These are phyloP conservation scores for Kazachstania bromeliacearum DNA, from an alignment of 805 yeast species.

Conservation along the genomic window DNA sequence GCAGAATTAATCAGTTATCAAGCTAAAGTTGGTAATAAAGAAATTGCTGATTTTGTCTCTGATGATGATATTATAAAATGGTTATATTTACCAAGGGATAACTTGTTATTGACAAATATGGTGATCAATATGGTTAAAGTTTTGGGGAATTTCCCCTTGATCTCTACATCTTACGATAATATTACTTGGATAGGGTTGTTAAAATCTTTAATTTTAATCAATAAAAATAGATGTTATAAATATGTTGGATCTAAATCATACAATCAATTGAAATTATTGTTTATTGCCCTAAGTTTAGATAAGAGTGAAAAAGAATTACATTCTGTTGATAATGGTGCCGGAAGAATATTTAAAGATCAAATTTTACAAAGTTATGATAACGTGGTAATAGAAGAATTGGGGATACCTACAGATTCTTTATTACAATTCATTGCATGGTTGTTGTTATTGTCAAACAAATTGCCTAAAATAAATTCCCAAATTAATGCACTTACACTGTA, in stretches of 20 bases:
- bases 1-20: conserved; percentile 20
- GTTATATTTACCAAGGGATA: conserved; percentile 31
- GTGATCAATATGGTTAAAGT: conserved; percentile 35
- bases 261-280: conserved; percentile 38
- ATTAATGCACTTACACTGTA: conserved; percentile 15
- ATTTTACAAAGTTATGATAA: conserved; percentile 36
- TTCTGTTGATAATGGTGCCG: not conserved
- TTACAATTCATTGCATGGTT: conserved; percentile 40
- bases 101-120: conserved; percentile 25
- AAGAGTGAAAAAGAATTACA: conserved; percentile 3
- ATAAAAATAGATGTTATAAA: conserved; percentile 34
- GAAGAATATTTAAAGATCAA: conserved; percentile 7
- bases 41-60: conserved; percentile 19
- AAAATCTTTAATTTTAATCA: conserved; percentile 37
- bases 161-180: conserved; percentile 28
- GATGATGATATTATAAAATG: conserved; percentile 24
- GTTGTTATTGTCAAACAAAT: conserved; percentile 35
- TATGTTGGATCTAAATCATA: conserved; percentile 29
- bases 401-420: conserved; percentile 35
- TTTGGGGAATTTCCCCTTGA: conserved; percentile 43
- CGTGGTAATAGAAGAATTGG: conserved; percentile 31
- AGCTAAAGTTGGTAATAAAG: conserved; percentile 15
- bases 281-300: conserved; percentile 35
- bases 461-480: conserved; percentile 29
- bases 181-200: conserved; percentile 34